Base-by-base conservation (phyloP, 495 filamentous ascomycete genomes). In the Penicillium psychrofluorescens region DNA sequence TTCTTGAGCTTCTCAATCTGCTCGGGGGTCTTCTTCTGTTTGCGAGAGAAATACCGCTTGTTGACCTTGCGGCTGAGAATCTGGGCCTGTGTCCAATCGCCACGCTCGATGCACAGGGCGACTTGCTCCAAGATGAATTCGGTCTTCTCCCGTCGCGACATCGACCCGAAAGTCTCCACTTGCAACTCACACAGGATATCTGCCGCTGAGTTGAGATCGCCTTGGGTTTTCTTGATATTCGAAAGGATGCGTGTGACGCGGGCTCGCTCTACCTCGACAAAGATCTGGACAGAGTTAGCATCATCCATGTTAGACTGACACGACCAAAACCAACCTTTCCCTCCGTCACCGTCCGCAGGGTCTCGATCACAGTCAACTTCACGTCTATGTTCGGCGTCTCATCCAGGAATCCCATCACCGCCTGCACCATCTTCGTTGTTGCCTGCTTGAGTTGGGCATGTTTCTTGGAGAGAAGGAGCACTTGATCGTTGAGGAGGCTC, bases 391-490 rank as follows among this genome's bases (percentile, higher is more conserved):
- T 84, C 32, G 90, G 88, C 58, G 79, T 76, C 38, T 85, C 78
- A 58, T 95, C 86, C 62, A 98, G 68, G 63, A 95, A 96, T 36
- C 68, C 74, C 88, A 98, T 95, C 42, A 95, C 88, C 41, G 81
- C 83, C 74, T 97, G 92, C 35, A 98, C 92, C 92, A 98, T 98
- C 76, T 89, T 91, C 51, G 92, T 97, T 49, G 86, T 90, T 55
- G 92, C 92, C 71, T 96, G 94, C 66, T 96, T 96, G 67, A 98
- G 90, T 71, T 98, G 92, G 54, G 89, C 86, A 87, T 98, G 92
- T 74, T 98, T 98, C 82, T 96, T 97, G 49, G 91, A 95, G 37
- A 97, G 79, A 38, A 95, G 76, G 40, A 95, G 76, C 45, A 95
- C 88, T 67, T 98, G 91, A 68, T 98, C 92, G 59, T 94, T 97